Evolutionary conservation across 2,329 filamentous ascomycete genomes (phyloP), one percentile per base, ranked within the genome.

Genomic region (Aspergillus pseudoterreus): DNA sequence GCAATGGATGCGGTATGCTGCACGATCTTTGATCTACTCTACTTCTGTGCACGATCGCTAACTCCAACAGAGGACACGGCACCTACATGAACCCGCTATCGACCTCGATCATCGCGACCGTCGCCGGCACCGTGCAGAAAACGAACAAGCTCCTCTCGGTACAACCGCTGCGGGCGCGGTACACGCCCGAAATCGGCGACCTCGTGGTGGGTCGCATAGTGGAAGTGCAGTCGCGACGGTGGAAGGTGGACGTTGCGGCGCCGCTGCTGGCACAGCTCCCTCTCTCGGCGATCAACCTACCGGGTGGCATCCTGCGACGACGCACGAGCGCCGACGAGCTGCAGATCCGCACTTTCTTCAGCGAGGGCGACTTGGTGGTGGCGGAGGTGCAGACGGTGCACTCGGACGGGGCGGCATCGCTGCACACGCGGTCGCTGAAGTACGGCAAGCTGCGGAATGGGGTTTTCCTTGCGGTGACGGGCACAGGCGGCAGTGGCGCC

Each of bases 141-240:
- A 97, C 92, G 54, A 99, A 99, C 81, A 97, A 96, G 71, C 85
- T 99, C 44, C 85, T 99, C 59, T 95, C 90, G 2, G 88, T 99
- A 51, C 85, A 87, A 2, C 91, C 94, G 6, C 80, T 99, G 3
- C 90, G 92, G 55, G 92, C 94, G 15, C 87, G 94, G 55, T 99
- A 99, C 76, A 90, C 85, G 2, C 94, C 94, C 30, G 92, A 96
- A 72, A 96, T 99, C 55, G 94, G 94, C 62, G 94, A 99, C 73
- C 80, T 99, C 4, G 90, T 99, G 2, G 86, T 99, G 12, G 94
- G 94, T 35, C 84, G 94, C 57, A 95, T 99, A 63, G 85, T 94
- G 57, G 90, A 95, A 72, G 94, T 99, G n/a, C 91, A 96, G 71
- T 86, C 88, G 33, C 85, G 86, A 70, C 84, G 92, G 47, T 99